Percentiles rank a stretch among this genome's conserved stretches.
Evolutionary conservation across 805 yeast genomes (phyloP).

Genomic region (Tetrapisispora taiwanensis): DNA sequence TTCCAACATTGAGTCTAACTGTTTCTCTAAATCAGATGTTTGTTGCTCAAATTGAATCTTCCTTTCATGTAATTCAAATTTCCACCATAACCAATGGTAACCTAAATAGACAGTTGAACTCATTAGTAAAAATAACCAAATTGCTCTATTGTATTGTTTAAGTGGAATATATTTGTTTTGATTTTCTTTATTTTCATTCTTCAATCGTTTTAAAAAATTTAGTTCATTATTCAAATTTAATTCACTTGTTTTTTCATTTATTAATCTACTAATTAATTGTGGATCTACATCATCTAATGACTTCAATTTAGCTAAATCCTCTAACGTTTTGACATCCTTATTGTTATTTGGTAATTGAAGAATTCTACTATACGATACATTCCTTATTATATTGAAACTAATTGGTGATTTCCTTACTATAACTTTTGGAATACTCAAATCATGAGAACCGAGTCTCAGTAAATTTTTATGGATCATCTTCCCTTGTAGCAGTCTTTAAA

Average conservation of each 20-base stretch:
- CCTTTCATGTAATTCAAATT: slow-evolving; percentile 20
- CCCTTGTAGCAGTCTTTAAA: too few relatives aligned
- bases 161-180: slow-evolving; percentile 10
- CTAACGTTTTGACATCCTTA: slow-evolving; percentile 17
- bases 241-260: slow-evolving; percentile 24
- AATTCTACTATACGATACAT: not conserved
- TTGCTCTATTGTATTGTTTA: slow-evolving; percentile 21
- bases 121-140: slow-evolving; percentile 26
- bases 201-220: slow-evolving; percentile 17
- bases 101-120: slow-evolving; percentile 23
- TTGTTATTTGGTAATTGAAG: not conserved
- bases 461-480: too few relatives aligned
- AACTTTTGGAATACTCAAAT: too few relatives aligned
- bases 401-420: not conserved
- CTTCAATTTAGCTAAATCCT: slow-evolving; percentile 25
- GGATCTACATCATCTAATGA: slow-evolving; percentile 27
- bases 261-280: slow-evolving; percentile 21
- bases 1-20: not conserved
- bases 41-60: slow-evolving; percentile 14
- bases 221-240: slow-evolving; percentile 23
- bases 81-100: slow-evolving; percentile 25
- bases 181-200: slow-evolving; percentile 12
- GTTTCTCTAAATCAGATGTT: slow-evolving; percentile 13
- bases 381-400: not conserved
- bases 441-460: not conserved